phyloP scores from a whole-genome alignment of 108 stramenopile species.

The Nannochloropsis oceanica region DNA sequence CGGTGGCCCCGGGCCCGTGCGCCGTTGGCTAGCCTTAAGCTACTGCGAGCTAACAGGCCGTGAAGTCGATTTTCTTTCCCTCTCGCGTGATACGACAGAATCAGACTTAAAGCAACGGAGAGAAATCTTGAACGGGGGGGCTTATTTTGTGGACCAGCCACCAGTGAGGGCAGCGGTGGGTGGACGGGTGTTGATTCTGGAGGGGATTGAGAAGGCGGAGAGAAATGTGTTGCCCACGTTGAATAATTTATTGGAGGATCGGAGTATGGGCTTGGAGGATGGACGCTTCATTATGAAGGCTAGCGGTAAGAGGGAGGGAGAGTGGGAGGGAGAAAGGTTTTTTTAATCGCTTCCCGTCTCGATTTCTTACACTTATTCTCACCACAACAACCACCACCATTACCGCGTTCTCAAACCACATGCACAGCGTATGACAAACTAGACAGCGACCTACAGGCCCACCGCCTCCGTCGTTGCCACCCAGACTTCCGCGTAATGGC shows the following conservation, averaged over 20 bases:
- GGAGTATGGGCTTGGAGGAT: slow-evolving; percentile 61
- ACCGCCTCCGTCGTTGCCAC: not conserved
- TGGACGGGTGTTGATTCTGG: slow-evolving; percentile 50
- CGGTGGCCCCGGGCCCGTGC: slow-evolving; percentile 47
- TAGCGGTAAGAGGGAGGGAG: not conserved
- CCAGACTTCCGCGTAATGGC: not conserved
- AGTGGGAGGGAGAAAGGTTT: too few species aligned
- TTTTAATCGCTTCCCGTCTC: too few species aligned
- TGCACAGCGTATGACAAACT: too few species aligned
- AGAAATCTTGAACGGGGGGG: slow-evolving; percentile 30
- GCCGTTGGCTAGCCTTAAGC: slow-evolving; percentile 45
- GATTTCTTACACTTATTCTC: too few species aligned
- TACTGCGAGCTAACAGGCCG: slow-evolving; percentile 51
- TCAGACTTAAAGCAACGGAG: slow-evolving; percentile 62
- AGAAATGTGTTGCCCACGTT: slow-evolving; percentile 64
- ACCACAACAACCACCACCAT: too few species aligned
- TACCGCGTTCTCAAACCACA: too few species aligned
- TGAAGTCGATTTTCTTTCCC: slow-evolving; percentile 50
- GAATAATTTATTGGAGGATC: slow-evolving; percentile 67
- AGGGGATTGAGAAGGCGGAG: slow-evolving; percentile 34
- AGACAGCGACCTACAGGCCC: not conserved
- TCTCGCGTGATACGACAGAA: slow-evolving; percentile 60
- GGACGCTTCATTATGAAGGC: slow-evolving; percentile 40
- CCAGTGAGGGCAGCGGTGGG: slow-evolving; percentile 66
- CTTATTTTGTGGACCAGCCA: slow-evolving; percentile 50